These are phyloP conservation scores for Boletus rex-veris DNA, from an alignment of 768 basidiomycete species.

Conservation along the genomic window DNA sequence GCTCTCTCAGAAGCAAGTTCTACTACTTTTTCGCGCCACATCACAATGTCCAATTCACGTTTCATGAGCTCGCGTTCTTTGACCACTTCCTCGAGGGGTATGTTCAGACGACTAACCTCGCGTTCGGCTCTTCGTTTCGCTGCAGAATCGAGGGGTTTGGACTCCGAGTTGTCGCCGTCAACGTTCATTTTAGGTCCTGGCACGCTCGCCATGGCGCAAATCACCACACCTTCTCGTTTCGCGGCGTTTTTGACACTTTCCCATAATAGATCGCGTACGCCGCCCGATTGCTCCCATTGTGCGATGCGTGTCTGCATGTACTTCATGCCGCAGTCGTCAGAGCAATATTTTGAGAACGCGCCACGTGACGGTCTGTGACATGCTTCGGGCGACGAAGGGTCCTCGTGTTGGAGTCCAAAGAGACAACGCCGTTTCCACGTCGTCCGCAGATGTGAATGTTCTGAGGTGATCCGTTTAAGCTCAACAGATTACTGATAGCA, in stretches of 20 bases:
- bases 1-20: conserved; percentile 66
- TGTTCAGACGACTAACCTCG: conserved; percentile 54
- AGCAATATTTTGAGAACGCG: conserved; percentile 88
- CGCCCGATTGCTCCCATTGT: conserved; percentile 58
- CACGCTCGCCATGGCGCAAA: conserved; percentile 38
- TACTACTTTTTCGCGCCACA: conserved; percentile 68
- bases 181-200: conserved; percentile 23
- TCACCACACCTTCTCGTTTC: conserved; percentile 67
- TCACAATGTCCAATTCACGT: conserved; percentile 62
- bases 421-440: conserved; percentile 80
- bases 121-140: conserved; percentile 48
- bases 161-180: conserved; percentile 6
- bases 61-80: conserved; percentile 61
- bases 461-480: conserved; percentile 34
- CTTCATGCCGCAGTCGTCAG: conserved; percentile 79
- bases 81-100: conserved; percentile 54
- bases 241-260: conserved; percentile 66
- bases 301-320: conserved; percentile 66
- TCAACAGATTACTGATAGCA: background rate
- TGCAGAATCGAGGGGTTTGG: conserved; percentile 28
- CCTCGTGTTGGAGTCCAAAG: conserved; percentile 60
- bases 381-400: conserved; percentile 58
- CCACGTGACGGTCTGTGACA: conserved; percentile 82
- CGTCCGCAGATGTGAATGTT: conserved; percentile 58
- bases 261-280: conserved; percentile 66